Evolutionary conservation across 139 green algal genomes (phyloP).

Genomic region (Tetratostichococcus sp.): DNA sequence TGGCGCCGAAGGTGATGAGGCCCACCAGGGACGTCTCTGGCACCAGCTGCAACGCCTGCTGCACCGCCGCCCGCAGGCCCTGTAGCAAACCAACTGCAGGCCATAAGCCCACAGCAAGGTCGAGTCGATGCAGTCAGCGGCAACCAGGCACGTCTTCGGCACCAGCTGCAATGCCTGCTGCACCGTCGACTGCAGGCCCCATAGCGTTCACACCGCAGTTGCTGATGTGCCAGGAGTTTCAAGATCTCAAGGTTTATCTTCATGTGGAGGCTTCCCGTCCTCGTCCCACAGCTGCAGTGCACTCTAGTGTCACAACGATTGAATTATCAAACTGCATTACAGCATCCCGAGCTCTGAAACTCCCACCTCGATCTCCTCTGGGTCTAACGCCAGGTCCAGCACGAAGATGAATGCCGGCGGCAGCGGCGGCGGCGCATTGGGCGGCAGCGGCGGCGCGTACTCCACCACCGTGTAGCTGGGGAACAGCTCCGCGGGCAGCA

Average conservation of each 20-base stretch:
- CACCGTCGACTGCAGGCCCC: no score
- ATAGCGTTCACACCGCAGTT: no score
- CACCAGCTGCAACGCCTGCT: conserved; percentile 32
- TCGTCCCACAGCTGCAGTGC: no score
- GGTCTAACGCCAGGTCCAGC: conserved; percentile 38
- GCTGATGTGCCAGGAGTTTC: no score
- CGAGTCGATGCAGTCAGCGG: neutral
- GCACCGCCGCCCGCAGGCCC: conserved; percentile 28
- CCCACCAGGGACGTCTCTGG: conserved; percentile 49
- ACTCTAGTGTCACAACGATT: no score
- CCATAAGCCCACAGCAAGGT: no score
- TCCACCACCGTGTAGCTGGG: conserved; percentile 40
- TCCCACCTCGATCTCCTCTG: neutral
- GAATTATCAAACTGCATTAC: no score
- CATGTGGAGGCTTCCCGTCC: no score
- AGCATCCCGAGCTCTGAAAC: no score
- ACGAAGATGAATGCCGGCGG: conserved; percentile 51
- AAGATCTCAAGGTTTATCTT: no score
- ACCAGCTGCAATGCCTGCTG: no score
- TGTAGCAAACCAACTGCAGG: conserved; percentile 16
- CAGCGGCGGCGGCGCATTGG: conserved; percentile 2
- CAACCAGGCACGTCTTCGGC: neutral
- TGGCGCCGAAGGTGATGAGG: conserved; percentile 50
- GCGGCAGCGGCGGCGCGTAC: conserved; percentile 29
- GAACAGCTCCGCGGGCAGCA: conserved; percentile 63